Evolutionary conservation across 441 rosid species (phyloP).

Genomic region (Eugenia klotzschiana): DNA sequence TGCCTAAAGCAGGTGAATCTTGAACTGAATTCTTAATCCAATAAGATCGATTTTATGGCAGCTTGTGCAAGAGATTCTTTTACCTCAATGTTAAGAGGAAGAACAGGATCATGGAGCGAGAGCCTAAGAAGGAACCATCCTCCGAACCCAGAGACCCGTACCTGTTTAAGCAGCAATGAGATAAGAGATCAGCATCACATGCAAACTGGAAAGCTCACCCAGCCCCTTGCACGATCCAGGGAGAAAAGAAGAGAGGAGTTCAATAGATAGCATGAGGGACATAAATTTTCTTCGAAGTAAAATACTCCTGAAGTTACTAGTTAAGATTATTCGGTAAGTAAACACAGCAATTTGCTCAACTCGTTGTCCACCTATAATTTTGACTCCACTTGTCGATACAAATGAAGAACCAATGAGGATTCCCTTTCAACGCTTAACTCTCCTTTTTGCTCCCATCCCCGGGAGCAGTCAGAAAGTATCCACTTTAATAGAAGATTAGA

Average conservation of each 20-base stretch:
- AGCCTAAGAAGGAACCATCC: slow-evolving; percentile 99
- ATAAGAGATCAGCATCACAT: neutral
- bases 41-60: neutral
- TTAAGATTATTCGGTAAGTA: neutral
- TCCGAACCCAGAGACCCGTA: slow-evolving; percentile 79
- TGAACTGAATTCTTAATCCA: neutral
- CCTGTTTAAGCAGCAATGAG: slow-evolving; percentile 18
- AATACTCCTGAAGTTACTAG: neutral
- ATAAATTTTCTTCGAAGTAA: neutral
- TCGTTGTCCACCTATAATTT: neutral
- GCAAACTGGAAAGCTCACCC: neutral
- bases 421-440: neutral
- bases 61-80: neutral
- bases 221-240: neutral
- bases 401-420: neutral
- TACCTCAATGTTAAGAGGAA: slow-evolving; percentile 98
- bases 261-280: neutral
- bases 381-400: neutral
- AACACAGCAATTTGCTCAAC: neutral
- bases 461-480: neutral
- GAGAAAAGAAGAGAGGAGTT: neutral
- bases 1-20: slow-evolving; percentile 25
- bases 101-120: slow-evolving; percentile 95
- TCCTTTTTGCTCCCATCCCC: neutral
- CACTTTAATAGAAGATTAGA: neutral